Evolutionary conservation across 108 stramenopile genomes (phyloP), one percentile per base, ranked within the genome.

Genomic region (Cylindrotheca closterium): DNA sequence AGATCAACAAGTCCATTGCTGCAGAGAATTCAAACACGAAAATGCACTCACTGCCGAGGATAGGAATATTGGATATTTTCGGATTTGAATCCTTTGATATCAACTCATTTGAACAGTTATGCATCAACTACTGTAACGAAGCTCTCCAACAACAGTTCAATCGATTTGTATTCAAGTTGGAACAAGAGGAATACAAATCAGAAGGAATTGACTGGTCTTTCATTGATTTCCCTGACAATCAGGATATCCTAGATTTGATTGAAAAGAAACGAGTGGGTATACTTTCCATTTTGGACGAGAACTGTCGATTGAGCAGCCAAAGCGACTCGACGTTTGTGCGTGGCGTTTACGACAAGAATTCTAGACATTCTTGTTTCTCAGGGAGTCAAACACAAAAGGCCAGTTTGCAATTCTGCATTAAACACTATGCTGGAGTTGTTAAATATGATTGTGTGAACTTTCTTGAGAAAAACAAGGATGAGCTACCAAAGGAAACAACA

Each of bases 1-100:
- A 77, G 45, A 76, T 98, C 71, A 99, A 99, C 78, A 70, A 73
- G 24, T 85, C 86, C 61, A 94, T 97, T 37, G 51, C 70, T 8
- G 37, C 18, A 22, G 34, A 30, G 24, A 47, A 65, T 30, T 22
- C n/a, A 4, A 31, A 28, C 27, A 12, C 46, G 3, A 18, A 23
- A 24, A 24, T 51, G 18, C 27, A 47, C 0, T 24, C 37, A 22
- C 42, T 58, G 17, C 61, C 90, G 24, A 92, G 92, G 30, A 98
- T 98, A 34, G 97, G 97, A 50, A 85, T 98, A 29, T 75, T 99
- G 22, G 99, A 99, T 68, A 99, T 99, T 59, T 99, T 98, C 71
- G 99, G 99, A 25, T 99, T 99, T 73, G 99, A 99, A 75, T 90
- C 91, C 22, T 99, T 99, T 68, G 76, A 84, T 7, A 60, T 65